Evolutionary conservation across 345 rosid species (phyloP).

Genomic region (Hirschfeldia incana): DNA sequence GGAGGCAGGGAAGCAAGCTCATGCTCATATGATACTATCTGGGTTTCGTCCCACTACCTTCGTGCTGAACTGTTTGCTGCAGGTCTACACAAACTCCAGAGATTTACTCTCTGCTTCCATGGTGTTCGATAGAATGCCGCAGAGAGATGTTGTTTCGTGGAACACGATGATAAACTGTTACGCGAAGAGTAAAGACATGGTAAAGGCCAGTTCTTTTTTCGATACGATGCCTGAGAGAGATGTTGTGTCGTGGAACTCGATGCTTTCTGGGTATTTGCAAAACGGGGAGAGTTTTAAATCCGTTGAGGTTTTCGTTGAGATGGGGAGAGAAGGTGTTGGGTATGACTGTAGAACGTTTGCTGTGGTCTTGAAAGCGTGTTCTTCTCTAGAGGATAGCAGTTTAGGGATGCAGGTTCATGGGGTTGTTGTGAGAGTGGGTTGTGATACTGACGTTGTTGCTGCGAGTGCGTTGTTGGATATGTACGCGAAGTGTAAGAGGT

Average conservation of each 20-base stretch:
- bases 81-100: conserved; percentile 53
- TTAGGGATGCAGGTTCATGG: conserved; percentile 81
- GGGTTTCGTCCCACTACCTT: conserved; percentile 71
- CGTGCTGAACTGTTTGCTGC: conserved; percentile 74
- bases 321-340: conserved; percentile 49
- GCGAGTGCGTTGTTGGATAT: conserved; percentile 85
- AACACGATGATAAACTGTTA: conserved; percentile 64
- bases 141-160: conserved; percentile 72
- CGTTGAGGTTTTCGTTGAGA: conserved; percentile 53
- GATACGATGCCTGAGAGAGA: conserved; percentile 65
- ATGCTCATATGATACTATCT: conserved; percentile 67
- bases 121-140: conserved; percentile 68
- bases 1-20: conserved; percentile 72
- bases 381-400: conserved; percentile 42
- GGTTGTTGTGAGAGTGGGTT: conserved; percentile 53
- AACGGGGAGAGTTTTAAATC: conserved; percentile 53
- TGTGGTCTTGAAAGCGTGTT: conserved; percentile 61
- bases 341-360: conserved; percentile 67
- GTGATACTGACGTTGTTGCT: conserved; percentile 59
- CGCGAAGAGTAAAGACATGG: conserved; percentile 55
- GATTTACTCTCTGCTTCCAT: conserved; percentile 49
- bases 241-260: conserved; percentile 82
- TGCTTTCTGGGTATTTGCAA: conserved; percentile 73
- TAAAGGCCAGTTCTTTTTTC: conserved; percentile 50
- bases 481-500: conserved; percentile 80